Conservation (phyloP, 805 yeast species). For the Candida germanica region DNA sequence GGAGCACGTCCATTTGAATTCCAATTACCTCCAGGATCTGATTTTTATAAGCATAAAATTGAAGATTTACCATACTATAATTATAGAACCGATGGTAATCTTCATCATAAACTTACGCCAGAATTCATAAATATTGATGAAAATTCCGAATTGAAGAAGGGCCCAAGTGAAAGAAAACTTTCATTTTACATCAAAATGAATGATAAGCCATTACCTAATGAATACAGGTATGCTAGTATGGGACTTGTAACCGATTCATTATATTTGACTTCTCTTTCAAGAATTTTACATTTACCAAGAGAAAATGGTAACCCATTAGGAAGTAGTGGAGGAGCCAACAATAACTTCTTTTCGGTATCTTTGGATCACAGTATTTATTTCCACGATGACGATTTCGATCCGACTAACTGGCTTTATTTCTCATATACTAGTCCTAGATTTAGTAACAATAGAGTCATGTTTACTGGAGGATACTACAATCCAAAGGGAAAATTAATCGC, state of each 20-base stretch:
- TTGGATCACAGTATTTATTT: constrained; percentile 34
- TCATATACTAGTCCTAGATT: constrained; percentile 27
- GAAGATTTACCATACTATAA: constrained; percentile 13
- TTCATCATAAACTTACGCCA: constrained; percentile 28
- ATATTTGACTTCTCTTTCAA: constrained; percentile 25
- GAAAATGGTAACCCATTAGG: constrained; percentile 11
- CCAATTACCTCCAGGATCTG: constrained; percentile 23
- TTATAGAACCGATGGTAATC: constrained; percentile 14
- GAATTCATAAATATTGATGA: constrained; percentile 22
- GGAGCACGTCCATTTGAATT: constrained; percentile 31
- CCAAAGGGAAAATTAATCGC: constrained; percentile 28
- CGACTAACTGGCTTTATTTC: constrained; percentile 30
- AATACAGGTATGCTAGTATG: constrained; percentile 21
- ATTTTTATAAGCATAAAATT: constrained; percentile 22
- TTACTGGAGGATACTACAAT: constrained; percentile 29
- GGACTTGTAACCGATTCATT: constrained; percentile 34
- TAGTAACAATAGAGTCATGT: constrained; percentile 28
- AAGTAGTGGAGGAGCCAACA: constrained; percentile 22
- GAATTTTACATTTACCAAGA: constrained; percentile 27
- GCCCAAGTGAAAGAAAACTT: constrained; percentile 30
- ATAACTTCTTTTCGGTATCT: constrained; percentile 29
- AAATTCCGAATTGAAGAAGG: constrained; percentile 17
- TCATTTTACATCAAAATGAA: constrained; percentile 32
- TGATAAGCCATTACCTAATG: constrained; percentile 14
- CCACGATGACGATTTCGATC: constrained; percentile 35